Evolutionary conservation across 2,329 filamentous ascomycete genomes (phyloP), one percentile per base, ranked within the genome.

Genomic region (Sarocladium brachiariae): DNA sequence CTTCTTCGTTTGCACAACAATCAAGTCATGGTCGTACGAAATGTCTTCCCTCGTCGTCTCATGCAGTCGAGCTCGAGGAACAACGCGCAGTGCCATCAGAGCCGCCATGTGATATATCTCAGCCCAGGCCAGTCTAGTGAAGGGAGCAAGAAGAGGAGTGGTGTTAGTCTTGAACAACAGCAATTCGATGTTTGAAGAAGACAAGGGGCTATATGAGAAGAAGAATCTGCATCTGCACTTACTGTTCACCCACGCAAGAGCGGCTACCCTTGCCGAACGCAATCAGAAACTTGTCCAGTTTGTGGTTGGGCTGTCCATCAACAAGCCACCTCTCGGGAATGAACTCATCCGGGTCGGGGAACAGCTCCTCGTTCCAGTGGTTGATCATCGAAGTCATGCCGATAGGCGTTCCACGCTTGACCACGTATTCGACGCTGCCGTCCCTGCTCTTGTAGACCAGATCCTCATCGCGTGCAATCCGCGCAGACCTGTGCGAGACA

Each of bases 361-460:
- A 72, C 2, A 64, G 50, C 7, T 57, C 58, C 51, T 60, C 45
- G 39, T 66, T 51, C 55, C 53, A 60, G 56, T 66, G 63, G 45
- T 61, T 61, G 53, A 63, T 61, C 53, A 62, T 59, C 8, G 61
- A 59, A 2, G 60, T 63, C 64, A 66, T 67, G 18, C 61, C 59
- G 6, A 65, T 60, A 2, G 61, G 61, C 2, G 63, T 66, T 11
- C 61, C 65, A 50, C 60, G 53, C 2, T 56, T 57, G 35, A 67
- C 61, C 1, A 61, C 49, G 52, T 54, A 59, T 1, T 51, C 53
- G 8, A 48, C 55, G 30, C 57, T 55, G n/a, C 59, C 53, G 3
- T 59, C 56, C 10, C 47, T 50, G 13, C 52, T 59, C 27, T 45
- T 55, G 51, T 53, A 53, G 9, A 51, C 31, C 11, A 68, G 47